Conservation (phyloP, 371 early-diverging fungal species). For the Rhizopus arrhizus region DNA sequence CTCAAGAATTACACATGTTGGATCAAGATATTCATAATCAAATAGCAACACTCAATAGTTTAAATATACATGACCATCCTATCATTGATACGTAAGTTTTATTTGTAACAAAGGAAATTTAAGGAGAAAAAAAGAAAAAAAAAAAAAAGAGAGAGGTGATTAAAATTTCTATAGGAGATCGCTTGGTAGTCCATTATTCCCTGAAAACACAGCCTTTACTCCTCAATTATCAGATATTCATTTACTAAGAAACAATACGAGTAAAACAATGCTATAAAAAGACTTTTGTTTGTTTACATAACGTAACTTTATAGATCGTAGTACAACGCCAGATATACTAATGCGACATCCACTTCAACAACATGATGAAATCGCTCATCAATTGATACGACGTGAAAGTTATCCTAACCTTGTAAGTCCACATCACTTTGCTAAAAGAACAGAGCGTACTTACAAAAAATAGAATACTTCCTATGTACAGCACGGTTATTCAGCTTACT, state of each 20-base stretch:
- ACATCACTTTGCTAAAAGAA: too few species aligned
- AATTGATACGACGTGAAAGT: constrained; percentile 40
- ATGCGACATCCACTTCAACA: constrained; percentile 13
- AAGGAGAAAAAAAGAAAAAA: constrained; percentile 21
- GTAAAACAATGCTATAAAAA: neutral
- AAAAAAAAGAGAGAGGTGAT: constrained; percentile 10
- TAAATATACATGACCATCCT: constrained; percentile 21
- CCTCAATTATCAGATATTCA: constrained; percentile 36
- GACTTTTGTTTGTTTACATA: neutral
- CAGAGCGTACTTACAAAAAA: neutral
- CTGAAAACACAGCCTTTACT: constrained; percentile 41
- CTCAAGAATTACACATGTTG: constrained; percentile 10
- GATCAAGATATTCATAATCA: constrained; percentile 32
- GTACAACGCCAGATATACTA: constrained; percentile 19
- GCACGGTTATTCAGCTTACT: neutral
- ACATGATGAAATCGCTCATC: constrained; percentile 6
- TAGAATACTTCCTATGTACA: constrained; percentile 19
- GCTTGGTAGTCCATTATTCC: constrained; percentile 35
- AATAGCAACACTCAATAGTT: constrained; percentile 30
- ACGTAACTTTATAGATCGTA: neutral
- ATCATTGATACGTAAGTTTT: constrained; percentile 26
- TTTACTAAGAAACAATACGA: constrained; percentile 25
- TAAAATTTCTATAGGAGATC: neutral
- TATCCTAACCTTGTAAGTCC: constrained; percentile 40
- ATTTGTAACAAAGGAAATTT: constrained; percentile 2